Evolutionary conservation across 257 asterid species (phyloP).

Genomic region (Solanum medicagineum): DNA sequence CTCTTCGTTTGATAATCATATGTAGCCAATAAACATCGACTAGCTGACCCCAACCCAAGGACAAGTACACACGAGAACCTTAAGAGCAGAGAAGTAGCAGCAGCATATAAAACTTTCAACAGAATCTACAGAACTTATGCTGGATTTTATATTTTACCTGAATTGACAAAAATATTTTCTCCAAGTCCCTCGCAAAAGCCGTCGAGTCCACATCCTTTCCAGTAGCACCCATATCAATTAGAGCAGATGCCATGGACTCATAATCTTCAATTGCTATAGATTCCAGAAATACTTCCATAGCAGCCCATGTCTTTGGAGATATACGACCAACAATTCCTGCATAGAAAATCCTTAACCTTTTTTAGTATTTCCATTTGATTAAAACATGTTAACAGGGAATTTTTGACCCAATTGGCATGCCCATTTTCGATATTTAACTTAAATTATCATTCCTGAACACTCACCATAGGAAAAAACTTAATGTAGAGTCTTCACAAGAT

Average conservation of each 20-base stretch:
- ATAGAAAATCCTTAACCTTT: neutral
- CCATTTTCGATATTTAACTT: neutral
- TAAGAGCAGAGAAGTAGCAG: neutral
- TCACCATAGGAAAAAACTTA: neutral
- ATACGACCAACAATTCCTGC: constrained; percentile 97
- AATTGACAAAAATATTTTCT: constrained; percentile 71
- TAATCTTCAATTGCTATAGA: constrained; percentile 75
- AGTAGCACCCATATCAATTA: constrained; percentile 97
- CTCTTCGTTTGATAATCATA: neutral
- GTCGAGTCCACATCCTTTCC: constrained; percentile 49
- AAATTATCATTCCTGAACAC: neutral
- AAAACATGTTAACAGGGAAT: neutral
- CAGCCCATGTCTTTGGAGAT: constrained; percentile 94
- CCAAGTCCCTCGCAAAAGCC: constrained; percentile 84
- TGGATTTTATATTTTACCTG: constrained; percentile 38
- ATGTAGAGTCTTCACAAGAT: neutral
- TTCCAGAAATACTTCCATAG: constrained; percentile 79
- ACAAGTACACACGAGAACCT: neutral
- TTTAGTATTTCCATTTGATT: neutral
- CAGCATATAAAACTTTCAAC: neutral
- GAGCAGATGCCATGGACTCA: constrained; percentile 81
- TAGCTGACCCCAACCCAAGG: neutral
- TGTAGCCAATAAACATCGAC: neutral
- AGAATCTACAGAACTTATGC: neutral
- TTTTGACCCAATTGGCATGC: neutral